Evolutionary conservation across 2,329 filamentous ascomycete species (phyloP).

Genomic region (Sporothrix pallida): DNA sequence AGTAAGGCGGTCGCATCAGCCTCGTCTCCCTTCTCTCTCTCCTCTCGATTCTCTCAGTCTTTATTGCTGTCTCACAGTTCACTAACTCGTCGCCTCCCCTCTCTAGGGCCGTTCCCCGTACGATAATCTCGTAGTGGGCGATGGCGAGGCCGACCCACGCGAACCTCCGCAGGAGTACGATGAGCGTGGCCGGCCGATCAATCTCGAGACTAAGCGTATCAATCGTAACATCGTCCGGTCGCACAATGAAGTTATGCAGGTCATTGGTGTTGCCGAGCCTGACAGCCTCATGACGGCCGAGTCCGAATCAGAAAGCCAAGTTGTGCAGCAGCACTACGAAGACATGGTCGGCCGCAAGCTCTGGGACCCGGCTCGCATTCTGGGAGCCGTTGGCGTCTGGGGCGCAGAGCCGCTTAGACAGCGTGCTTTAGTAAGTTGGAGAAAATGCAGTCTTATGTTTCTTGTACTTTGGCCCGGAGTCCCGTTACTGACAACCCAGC

Average conservation of each 20-base stretch:
- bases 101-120: conserved; percentile 64
- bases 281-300: conserved; percentile 51
- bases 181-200: conserved; percentile 60
- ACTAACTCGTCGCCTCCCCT: background rate
- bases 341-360: conserved; percentile 52
- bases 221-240: conserved; percentile 64
- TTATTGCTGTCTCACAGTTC: background rate
- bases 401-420: conserved; percentile 60
- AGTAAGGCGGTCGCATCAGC: conserved; percentile 37
- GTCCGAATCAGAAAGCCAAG: conserved; percentile 50
- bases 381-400: conserved; percentile 55
- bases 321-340: conserved; percentile 56
- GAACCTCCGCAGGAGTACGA: conserved; percentile 59
- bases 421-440: conserved; percentile 55
- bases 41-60: background rate
- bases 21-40: background rate
- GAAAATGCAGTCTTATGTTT: no score
- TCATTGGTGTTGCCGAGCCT: conserved; percentile 66
- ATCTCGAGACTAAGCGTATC: conserved; percentile 59
- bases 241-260: conserved; percentile 68
- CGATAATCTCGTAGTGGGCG: conserved; percentile 60
- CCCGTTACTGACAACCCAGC: conserved; percentile 44
- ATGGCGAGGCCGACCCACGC: conserved; percentile 51
- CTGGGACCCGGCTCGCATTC: conserved; percentile 45
- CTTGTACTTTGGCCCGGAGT: no score